Evolutionary conservation across 768 basidiomycete genomes (phyloP).

Genomic region (Mrakia gelida): DNA sequence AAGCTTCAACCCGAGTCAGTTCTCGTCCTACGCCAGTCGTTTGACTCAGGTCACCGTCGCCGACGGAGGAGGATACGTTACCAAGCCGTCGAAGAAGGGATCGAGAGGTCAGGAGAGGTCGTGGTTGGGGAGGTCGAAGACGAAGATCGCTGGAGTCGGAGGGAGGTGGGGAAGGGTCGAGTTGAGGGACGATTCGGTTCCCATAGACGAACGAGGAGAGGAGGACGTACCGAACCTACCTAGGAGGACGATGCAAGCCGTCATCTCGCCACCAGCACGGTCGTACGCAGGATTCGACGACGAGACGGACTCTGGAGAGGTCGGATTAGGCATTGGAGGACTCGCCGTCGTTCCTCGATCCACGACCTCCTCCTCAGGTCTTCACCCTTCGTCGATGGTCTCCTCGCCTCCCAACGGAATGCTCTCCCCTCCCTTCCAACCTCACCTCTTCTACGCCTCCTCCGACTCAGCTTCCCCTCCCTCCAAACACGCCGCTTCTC

Average conservation of each 20-base stretch:
- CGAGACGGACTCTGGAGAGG: not conserved
- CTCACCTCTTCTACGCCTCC: conserved; percentile 7
- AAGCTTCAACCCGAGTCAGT: conserved; percentile 3
- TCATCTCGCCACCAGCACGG: no score
- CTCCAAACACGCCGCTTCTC: not conserved
- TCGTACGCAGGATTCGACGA: no score
- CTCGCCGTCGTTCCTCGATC: not conserved
- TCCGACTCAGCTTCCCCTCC: not conserved
- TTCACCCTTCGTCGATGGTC: not conserved
- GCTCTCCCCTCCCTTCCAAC: conserved; percentile 19
- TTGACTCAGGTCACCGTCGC: not conserved
- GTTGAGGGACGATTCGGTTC: not conserved
- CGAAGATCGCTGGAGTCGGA: not conserved
- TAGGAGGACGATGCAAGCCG: no score
- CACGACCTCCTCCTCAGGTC: not conserved
- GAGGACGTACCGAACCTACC: not conserved
- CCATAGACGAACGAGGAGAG: not conserved
- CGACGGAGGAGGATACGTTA: conserved; percentile 13
- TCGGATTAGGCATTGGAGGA: not conserved
- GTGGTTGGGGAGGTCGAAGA: not conserved
- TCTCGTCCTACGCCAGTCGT: not conserved
- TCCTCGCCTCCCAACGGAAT: conserved; percentile 12
- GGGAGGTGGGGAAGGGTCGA: not conserved
- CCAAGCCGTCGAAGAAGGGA: not conserved
- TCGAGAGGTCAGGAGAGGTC: not conserved